Evolutionary conservation across 2,329 filamentous ascomycete species (phyloP), one percentile per base, ranked within the genome.

Genomic region (Cercospora zeae-maydis): DNA sequence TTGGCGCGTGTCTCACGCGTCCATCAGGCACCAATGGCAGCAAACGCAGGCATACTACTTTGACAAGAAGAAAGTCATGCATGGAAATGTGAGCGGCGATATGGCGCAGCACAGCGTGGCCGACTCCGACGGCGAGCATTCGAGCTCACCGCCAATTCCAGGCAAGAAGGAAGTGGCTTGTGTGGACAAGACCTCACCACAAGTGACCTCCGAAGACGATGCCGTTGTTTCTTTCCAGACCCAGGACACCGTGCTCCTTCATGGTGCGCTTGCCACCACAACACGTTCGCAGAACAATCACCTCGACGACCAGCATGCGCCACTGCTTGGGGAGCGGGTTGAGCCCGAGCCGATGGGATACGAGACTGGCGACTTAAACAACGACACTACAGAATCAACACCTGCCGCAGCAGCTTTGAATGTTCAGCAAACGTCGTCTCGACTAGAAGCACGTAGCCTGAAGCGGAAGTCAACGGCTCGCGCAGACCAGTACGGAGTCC

Each of bases 401-500:
- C 3, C 3, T 9, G 36, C 3, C 36, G 36, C 36, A 39, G 19
- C 39, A 21, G 39, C 19, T 9, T 16, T 45, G 3, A 8, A 13
- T 13, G 36, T 39, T 8, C 11, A 13, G 36, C 36, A 13, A 16
- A 39, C 11, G 36, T 13, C 36, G 11, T 13, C n/a, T 39, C 36
- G 27, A 19, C 14, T 21, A 33, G 19, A n/a, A 31, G 21, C 16
- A 13, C 57, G 54, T 30, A 31, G 45, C 27, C 42, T 34, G 4
- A 63, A 63, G 33, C 55, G 61, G n/a, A 59, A 55, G 21, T 49
- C 19, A 11, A n/a, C 47, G n/a, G 51, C 36, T 42, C 36, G 55
- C 24, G 13, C 51, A 30, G 56, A 58, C 14, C 61, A 33, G 14
- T 63, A 63, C 19, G 55, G 37, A 3, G 11, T 63, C 10, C 60